Evolutionary conservation across 805 yeast genomes (phyloP).

Genomic region (Ogataea saltuana): DNA sequence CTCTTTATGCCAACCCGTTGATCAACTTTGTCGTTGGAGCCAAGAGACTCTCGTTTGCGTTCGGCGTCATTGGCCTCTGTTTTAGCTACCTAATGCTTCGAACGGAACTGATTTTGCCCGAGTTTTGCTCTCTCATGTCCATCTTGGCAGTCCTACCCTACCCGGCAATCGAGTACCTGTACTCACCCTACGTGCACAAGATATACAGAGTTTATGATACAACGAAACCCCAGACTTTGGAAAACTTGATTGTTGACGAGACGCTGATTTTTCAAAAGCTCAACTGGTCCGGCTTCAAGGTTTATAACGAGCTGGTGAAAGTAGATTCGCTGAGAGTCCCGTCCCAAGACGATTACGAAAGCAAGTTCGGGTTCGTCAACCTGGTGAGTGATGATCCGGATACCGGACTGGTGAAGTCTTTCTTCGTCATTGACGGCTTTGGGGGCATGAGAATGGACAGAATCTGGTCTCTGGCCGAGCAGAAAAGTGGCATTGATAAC

Average conservation of each 20-base stretch:
- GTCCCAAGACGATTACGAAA: constrained; percentile 30
- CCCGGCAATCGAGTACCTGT: constrained; percentile 57
- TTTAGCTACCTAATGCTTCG: constrained; percentile 60
- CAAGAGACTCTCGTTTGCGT: constrained; percentile 61
- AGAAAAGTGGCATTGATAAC: constrained; percentile 62
- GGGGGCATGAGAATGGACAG: constrained; percentile 87
- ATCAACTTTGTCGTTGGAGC: constrained; percentile 60
- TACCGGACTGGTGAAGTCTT: constrained; percentile 39
- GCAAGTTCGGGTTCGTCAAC: constrained; percentile 50
- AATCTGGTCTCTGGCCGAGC: constrained; percentile 79
- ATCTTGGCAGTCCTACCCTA: constrained; percentile 50
- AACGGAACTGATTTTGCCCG: constrained; percentile 53
- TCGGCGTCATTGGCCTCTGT: constrained; percentile 59
- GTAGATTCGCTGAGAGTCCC: constrained; percentile 48
- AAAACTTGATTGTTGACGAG: constrained; percentile 61
- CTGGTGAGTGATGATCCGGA: constrained; percentile 44
- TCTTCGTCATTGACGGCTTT: constrained; percentile 67
- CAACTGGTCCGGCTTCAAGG: constrained; percentile 62
- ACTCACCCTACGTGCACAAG: constrained; percentile 68
- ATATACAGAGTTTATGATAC: constrained; percentile 70
- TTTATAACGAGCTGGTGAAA: constrained; percentile 60
- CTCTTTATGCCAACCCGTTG: constrained; percentile 66
- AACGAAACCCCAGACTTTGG: constrained; percentile 62
- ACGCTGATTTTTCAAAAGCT: constrained; percentile 67
- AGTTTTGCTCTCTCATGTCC: constrained; percentile 44